phyloP scores from a whole-genome alignment of 495 filamentous ascomycete species.

The Penicillium odoratum region DNA sequence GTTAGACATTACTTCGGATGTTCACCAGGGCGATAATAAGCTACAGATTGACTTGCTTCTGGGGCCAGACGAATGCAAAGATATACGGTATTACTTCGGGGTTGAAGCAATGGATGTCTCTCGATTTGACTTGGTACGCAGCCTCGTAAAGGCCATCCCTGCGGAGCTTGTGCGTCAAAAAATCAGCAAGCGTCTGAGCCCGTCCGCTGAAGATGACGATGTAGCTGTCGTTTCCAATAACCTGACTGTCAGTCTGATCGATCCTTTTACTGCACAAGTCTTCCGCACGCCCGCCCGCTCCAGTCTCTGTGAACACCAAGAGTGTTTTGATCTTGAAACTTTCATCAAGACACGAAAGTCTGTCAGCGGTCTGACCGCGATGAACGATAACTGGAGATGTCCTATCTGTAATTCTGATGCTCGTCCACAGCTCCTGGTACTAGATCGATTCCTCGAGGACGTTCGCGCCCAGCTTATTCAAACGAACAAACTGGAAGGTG shows the following conservation, averaged over 20 bases:
- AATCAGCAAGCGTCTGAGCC: constrained; percentile 41
- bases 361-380: constrained; percentile 49
- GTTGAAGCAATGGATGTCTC: constrained; percentile 62
- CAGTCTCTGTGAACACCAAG: constrained; percentile 60
- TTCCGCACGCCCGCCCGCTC: constrained; percentile 71
- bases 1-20: constrained; percentile 62
- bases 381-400: constrained; percentile 78
- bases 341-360: constrained; percentile 66
- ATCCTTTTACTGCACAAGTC: constrained; percentile 72
- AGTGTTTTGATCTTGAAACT: constrained; percentile 87
- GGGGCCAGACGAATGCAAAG: constrained; percentile 32
- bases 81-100: constrained; percentile 52
- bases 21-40: constrained; percentile 56
- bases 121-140: constrained; percentile 50
- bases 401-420: constrained; percentile 76
- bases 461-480: constrained; percentile 52
- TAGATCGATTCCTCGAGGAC: constrained; percentile 68
- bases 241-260: constrained; percentile 70
- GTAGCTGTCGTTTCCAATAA: constrained; percentile 61
- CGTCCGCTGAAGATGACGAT: constrained; percentile 59
- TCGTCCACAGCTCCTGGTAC: constrained; percentile 63
- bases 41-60: constrained; percentile 56
- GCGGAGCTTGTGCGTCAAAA: constrained; percentile 32
- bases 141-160: constrained; percentile 29
- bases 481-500: constrained; percentile 34